phyloP scores from a whole-genome alignment of 345 rosid genomes.

The Triadica sebifera region DNA sequence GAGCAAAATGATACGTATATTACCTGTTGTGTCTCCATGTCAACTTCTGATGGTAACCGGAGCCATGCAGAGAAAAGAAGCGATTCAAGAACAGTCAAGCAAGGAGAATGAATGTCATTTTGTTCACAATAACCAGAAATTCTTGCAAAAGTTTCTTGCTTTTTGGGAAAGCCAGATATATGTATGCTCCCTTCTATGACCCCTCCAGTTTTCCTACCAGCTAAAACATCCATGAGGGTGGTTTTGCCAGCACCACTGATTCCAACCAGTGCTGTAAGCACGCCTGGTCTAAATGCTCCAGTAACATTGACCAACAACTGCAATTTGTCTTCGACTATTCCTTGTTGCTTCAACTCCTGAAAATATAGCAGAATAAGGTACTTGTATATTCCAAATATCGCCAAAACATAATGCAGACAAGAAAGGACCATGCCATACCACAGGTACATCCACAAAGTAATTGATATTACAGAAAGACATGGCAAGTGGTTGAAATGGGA shows the following conservation, averaged over 20 bases:
- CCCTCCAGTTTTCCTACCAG: constrained; percentile 98
- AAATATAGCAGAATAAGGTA: constrained; percentile 19
- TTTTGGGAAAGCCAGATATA: constrained; percentile 88
- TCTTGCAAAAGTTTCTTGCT: constrained; percentile 93
- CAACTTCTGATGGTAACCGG: constrained; percentile 75
- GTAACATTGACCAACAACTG: constrained; percentile 86
- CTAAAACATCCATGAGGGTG: constrained; percentile 98
- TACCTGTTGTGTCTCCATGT: constrained; percentile 80
- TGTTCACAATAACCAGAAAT: constrained; percentile 98
- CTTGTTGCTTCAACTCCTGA: constrained; percentile 94
- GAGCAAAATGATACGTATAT: constrained; percentile 5
- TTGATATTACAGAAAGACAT: constrained; percentile 85
- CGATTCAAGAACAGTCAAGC: constrained; percentile 85
- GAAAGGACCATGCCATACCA: constrained; percentile 37
- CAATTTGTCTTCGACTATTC: constrained; percentile 72
- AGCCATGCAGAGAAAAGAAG: constrained; percentile 96
- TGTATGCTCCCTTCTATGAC: constrained; percentile 73
- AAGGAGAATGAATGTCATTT: constrained; percentile 95
- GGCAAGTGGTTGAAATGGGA: constrained; percentile 96
- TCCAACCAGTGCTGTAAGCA: constrained; percentile 95
- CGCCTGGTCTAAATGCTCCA: constrained; percentile 91
- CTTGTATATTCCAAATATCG: constrained; percentile 16
- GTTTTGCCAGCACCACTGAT: constrained; percentile 99
- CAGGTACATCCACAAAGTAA: constrained; percentile 84
- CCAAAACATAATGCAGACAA: constrained; percentile 7